Evolutionary conservation across 2,329 filamentous ascomycete genomes (phyloP), one percentile per base, ranked within the genome.

Genomic region (Ophiostoma montium): DNA sequence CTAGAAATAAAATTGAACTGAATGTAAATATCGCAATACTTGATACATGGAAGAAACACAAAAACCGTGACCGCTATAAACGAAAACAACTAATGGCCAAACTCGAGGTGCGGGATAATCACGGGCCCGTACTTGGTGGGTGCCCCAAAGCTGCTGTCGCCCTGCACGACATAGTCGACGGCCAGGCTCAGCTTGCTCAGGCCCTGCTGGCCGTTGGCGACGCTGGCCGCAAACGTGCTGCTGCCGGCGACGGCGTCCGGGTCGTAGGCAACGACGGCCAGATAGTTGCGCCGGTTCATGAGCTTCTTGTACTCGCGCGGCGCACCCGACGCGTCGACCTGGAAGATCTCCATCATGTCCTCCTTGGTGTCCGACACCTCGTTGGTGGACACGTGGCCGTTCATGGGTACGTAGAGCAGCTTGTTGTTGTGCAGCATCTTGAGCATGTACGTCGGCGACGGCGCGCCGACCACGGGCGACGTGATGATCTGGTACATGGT

Each of bases 341-440:
- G 87, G 75, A 98, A 98, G 57, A 98, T 94, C 70, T 98, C 92
- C 85, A 98, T 94, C 92, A 98, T 98, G 67, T 98, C 92, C 65
- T 98, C 92, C 66, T 98, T 96, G 43, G 92, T 98, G 63, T 98
- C 92, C 2, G 82, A 84, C 1, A 85, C 75, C 55, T 82, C 76
- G 53, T 87, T 78, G 2, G 74, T 83, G 1, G 84, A 81, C 55
- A 78, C 76, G 50, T 87, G 80, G 1, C 90, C 90, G 64, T 98
- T 98, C 49, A 77, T 74, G 0, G 92, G 92, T 49, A 98, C 75
- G 64, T 95, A 98, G 27, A 96, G 78, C 35, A 85, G 78, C 65
- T 90, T 92, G 68, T 89, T 90, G 70, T 84, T 92, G 71, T 96
- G 88, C n/a, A 98, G 80, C 60, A 98, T 76, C 64, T 94, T 94